Conservation (phyloP, 441 rosid genomes). For the Breynia disticha region DNA sequence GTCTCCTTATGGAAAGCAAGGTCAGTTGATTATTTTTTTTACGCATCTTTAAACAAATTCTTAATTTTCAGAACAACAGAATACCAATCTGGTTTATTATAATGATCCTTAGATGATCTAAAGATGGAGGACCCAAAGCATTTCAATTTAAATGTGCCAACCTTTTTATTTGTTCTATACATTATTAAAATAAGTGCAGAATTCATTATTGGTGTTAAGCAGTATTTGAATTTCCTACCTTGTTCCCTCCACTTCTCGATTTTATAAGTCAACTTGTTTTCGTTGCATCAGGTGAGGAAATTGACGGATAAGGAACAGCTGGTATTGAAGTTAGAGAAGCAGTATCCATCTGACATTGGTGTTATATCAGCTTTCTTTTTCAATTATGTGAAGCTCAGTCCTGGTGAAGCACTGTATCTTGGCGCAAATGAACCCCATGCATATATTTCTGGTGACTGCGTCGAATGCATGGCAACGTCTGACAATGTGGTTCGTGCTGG, state of each 20-base stretch:
- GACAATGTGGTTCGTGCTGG: constrained; percentile 86
- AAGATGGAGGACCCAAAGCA: too few species aligned
- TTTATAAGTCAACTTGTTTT: background rate
- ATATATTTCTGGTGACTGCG: constrained; percentile 54
- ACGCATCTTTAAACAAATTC: background rate
- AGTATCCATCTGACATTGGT: constrained; percentile 60
- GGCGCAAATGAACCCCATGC: constrained; percentile 82
- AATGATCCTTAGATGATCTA: too few species aligned
- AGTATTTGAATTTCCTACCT: background rate
- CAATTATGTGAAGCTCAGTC: constrained; percentile 59
- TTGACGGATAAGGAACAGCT: constrained; percentile 61
- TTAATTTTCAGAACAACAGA: too few species aligned
- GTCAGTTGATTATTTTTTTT: constrained; percentile 30
- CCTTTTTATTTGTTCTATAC: too few species aligned
- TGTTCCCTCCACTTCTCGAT: background rate
- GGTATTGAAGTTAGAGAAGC: constrained; percentile 52
- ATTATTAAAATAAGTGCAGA: too few species aligned
- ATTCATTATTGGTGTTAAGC: background rate
- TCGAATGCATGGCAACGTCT: constrained; percentile 83
- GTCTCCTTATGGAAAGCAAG: constrained; percentile 48
- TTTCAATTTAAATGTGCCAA: too few species aligned
- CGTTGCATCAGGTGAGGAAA: constrained; percentile 34
- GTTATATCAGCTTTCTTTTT: constrained; percentile 63
- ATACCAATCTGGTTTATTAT: too few species aligned
- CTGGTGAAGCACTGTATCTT: constrained; percentile 74